Conservation (phyloP, 1,284 basidiomycete genomes). For the Tremellales sp. region DNA sequence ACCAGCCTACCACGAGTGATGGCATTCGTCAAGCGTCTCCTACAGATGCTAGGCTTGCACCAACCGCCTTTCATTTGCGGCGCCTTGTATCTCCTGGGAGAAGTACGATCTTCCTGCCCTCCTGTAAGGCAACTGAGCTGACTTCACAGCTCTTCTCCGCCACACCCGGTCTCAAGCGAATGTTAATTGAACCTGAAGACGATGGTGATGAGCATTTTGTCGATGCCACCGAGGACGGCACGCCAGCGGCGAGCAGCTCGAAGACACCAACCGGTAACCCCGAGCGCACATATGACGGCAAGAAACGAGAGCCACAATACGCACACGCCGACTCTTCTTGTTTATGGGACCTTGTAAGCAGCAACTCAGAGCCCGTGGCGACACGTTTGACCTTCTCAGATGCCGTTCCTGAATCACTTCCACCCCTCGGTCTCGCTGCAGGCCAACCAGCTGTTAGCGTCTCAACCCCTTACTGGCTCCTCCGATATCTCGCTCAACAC, state of each 20-base stretch:
- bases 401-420: constrained; percentile 76
- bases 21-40: constrained; percentile 80
- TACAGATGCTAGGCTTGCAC: constrained; percentile 74
- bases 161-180: constrained; percentile 63
- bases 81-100: constrained; percentile 61
- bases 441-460: constrained; percentile 71
- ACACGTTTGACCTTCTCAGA: constrained; percentile 53
- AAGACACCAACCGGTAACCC: neutral
- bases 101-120: too few relatives aligned
- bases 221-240: constrained; percentile 37
- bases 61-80: constrained; percentile 88
- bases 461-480: constrained; percentile 64
- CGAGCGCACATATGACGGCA: constrained; percentile 63
- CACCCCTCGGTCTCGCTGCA: constrained; percentile 89
- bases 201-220: constrained; percentile 55
- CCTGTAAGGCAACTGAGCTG: constrained; percentile 1
- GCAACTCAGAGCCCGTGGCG: neutral
- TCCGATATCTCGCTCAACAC: constrained; percentile 91
- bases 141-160: constrained; percentile 65
- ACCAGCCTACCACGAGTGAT: constrained; percentile 59
- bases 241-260: constrained; percentile 6
- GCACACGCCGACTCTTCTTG: constrained; percentile 77
- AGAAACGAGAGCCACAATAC: constrained; percentile 86
- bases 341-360: constrained; percentile 79
- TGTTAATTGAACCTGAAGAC: constrained; percentile 56